phyloP scores from a whole-genome alignment of 2,329 filamentous ascomycete species.

The Penicillium sp. region DNA sequence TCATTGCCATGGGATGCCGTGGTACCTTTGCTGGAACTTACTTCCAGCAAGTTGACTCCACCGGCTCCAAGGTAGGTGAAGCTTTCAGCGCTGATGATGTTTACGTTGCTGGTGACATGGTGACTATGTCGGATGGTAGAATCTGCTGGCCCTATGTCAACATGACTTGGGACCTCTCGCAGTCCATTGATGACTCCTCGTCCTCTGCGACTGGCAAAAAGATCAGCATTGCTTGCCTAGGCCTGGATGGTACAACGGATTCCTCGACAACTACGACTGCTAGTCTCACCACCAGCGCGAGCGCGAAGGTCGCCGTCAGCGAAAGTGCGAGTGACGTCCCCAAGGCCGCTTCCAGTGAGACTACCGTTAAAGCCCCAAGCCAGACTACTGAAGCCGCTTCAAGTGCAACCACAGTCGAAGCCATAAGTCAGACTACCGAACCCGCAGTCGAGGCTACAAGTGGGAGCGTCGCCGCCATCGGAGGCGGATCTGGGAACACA shows the following conservation, averaged over 20 bases:
- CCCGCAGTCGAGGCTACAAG: not conserved
- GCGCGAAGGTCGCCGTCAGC: not conserved
- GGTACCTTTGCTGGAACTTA: conserved; percentile 59
- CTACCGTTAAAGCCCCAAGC: not conserved
- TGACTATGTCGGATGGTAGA: conserved; percentile 55
- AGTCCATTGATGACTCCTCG: conserved; percentile 23
- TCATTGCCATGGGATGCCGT: conserved; percentile 58
- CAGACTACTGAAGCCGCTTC: not conserved
- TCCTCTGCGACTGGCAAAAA: not conserved
- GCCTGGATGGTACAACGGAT: not conserved
- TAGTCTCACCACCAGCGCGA: not conserved
- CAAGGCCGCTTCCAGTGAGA: not conserved
- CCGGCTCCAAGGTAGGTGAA: conserved; percentile 53
- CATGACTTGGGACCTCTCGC: conserved; percentile 42
- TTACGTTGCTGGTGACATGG: conserved; percentile 63
- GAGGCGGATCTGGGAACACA: not conserved
- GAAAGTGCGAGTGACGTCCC: not conserved
- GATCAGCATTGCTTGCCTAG: not conserved
- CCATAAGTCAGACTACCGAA: not conserved
- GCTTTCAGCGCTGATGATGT: conserved; percentile 53
- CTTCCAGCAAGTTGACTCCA: conserved; percentile 57
- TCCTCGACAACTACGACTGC: not conserved
- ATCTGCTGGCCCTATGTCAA: conserved; percentile 54
- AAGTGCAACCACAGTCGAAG: not conserved
- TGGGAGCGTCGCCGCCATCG: not conserved